Conservation (phyloP, 179 eudicot genomes). For the Sideroxylon spinosum region DNA sequence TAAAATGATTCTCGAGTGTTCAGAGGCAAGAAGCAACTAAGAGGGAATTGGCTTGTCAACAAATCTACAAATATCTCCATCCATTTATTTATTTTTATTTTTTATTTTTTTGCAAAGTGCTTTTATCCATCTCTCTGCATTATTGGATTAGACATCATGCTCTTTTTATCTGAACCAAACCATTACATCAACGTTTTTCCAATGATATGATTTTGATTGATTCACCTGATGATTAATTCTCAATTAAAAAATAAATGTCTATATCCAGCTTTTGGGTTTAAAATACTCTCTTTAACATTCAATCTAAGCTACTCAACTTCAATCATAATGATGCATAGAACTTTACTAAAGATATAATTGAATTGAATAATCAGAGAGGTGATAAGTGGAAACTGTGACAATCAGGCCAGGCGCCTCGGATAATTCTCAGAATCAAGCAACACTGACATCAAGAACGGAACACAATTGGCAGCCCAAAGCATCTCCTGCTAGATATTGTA, state of each 20-base stretch:
- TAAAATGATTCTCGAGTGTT: not conserved
- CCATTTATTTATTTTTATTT: not conserved
- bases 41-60: not conserved
- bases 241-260: not conserved
- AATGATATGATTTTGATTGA: not conserved
- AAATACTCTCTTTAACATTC: not conserved
- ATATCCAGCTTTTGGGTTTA: not conserved
- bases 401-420: conserved; percentile 4
- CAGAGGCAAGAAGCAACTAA: not conserved
- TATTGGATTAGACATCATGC: not conserved
- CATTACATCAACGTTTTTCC: not conserved
- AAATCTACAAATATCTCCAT: conserved; percentile 12
- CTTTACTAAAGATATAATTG: not conserved
- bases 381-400: not conserved
- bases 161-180: not conserved
- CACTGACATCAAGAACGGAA: not conserved
- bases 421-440: conserved; percentile 10
- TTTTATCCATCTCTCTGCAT: too few species aligned
- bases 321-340: not conserved
- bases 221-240: not conserved
- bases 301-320: not conserved
- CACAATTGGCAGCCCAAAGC: not conserved
- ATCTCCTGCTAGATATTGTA: not conserved
- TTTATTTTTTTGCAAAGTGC: too few species aligned
- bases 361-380: not conserved